phyloP scores from a whole-genome alignment of 306 rosid species.

The Pachyrhizus erosus region DNA sequence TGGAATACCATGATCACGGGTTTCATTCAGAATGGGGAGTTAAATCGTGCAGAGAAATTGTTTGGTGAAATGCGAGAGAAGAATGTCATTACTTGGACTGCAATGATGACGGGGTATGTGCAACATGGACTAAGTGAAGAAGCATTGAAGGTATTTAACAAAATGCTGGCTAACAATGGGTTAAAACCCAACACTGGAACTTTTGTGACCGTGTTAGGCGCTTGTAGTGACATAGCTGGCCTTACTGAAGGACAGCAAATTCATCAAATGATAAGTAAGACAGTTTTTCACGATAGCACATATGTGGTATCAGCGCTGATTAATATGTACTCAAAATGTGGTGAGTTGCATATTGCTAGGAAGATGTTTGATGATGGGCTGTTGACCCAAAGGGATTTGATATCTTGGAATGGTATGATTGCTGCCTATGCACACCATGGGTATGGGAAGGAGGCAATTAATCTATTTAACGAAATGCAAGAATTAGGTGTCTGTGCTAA shows the following conservation, averaged over 20 bases:
- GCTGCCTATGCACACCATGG: slow-evolving; percentile 65
- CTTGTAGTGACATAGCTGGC: slow-evolving; percentile 62
- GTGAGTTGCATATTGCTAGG: slow-evolving; percentile 53
- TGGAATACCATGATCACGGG: slow-evolving; percentile 62
- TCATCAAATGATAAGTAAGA: slow-evolving; percentile 57
- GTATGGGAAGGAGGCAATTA: slow-evolving; percentile 51
- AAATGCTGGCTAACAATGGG: slow-evolving; percentile 47
- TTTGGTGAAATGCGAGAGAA: slow-evolving; percentile 51
- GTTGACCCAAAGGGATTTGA: slow-evolving; percentile 52
- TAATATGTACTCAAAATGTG: slow-evolving; percentile 62
- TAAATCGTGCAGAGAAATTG: slow-evolving; percentile 48
- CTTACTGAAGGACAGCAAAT: slow-evolving; percentile 56
- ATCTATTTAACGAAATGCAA: slow-evolving; percentile 51
- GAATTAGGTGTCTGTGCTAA: slow-evolving; percentile 48
- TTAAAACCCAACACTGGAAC: slow-evolving; percentile 58
- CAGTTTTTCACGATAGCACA: slow-evolving; percentile 48
- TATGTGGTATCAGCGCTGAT: slow-evolving; percentile 51
- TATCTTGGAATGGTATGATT: slow-evolving; percentile 64
- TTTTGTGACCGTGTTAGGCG: slow-evolving; percentile 57
- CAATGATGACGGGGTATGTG: slow-evolving; percentile 61
- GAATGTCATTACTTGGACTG: slow-evolving; percentile 60
- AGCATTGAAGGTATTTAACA: slow-evolving; percentile 48
- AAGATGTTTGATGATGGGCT: slow-evolving; percentile 56
- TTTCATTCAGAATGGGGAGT: slow-evolving; percentile 50
- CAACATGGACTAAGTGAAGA: slow-evolving; percentile 56